Percentiles rank a stretch among this genome's conserved stretches.
phyloP scores from a whole-genome alignment of 192 early-diverging fungal species.

The Coemansia nantahalensis region DNA sequence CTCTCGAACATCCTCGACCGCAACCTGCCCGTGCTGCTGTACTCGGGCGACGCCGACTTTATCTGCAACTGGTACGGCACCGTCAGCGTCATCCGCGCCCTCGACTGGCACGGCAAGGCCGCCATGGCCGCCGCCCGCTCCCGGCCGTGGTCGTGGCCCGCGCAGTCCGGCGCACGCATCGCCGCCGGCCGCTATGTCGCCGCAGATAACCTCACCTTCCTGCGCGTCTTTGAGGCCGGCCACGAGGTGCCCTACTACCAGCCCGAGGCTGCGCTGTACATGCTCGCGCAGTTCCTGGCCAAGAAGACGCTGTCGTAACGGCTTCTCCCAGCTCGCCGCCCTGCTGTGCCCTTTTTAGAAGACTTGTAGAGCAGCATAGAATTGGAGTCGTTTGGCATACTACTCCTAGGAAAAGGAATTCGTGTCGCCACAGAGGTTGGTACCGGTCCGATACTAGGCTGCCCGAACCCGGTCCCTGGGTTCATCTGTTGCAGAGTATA shows the following conservation, averaged over 20 bases:
- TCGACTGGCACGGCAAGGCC: constrained; percentile 52
- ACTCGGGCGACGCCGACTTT: constrained; percentile 79
- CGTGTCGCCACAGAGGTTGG: no score
- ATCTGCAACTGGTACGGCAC: constrained; percentile 71
- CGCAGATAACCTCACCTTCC: constrained; percentile 71
- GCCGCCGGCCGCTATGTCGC: constrained; percentile 60
- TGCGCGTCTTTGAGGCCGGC: constrained; percentile 82
- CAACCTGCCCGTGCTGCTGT: constrained; percentile 62
- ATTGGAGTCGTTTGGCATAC: no score
- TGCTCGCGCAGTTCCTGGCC: constrained; percentile 79
- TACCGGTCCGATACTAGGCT: no score
- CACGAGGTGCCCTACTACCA: constrained; percentile 92
- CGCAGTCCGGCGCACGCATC: constrained; percentile 18
- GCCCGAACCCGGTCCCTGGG: no score
- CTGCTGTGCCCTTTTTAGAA: no score
- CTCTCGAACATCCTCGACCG: constrained; percentile 56
- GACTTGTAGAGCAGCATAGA: no score
- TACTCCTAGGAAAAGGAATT: no score
- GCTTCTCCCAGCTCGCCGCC: no score
- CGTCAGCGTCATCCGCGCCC: constrained; percentile 32
- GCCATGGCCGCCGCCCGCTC: constrained; percentile 18
- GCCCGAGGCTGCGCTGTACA: constrained; percentile 75
- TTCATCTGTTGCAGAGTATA: no score
- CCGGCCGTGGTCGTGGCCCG: constrained; percentile 37
- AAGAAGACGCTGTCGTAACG: constrained; percentile 7